Percentiles rank a stretch among this genome's conserved stretches.
Evolutionary conservation across 2,329 filamentous ascomycete species (phyloP).

Genomic region (Colletotrichum lupini): DNA sequence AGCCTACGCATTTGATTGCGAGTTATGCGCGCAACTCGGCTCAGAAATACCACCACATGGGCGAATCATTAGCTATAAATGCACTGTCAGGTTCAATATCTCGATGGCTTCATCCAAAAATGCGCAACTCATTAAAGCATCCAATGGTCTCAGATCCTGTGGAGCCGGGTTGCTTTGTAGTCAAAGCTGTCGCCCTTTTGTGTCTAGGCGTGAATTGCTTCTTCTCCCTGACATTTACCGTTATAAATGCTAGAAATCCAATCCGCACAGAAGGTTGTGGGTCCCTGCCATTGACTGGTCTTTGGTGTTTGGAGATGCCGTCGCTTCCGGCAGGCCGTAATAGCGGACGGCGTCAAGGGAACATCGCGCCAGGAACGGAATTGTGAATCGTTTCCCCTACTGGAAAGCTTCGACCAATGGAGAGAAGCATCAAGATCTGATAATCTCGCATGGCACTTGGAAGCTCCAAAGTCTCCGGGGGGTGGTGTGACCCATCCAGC

Average conservation of each 20-base stretch:
- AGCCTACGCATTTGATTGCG: slow-evolving; percentile 11
- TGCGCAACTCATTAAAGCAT: neutral
- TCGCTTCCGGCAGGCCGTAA: neutral
- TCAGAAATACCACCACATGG: neutral
- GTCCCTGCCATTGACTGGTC: neutral
- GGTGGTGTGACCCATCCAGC: slow-evolving; percentile 7
- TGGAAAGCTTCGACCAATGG: slow-evolving; percentile 30
- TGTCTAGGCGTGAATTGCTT: neutral
- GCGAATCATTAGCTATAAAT: neutral
- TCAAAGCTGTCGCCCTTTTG: neutral
- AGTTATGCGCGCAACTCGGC: slow-evolving; percentile 12
- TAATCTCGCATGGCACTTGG: slow-evolving; percentile 24
- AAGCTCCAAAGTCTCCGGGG: neutral
- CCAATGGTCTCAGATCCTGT: neutral
- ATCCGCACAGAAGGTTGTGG: neutral
- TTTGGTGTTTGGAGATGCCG: neutral
- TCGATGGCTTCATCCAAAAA: neutral
- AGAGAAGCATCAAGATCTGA: slow-evolving; percentile 26
- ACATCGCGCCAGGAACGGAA: slow-evolving; percentile 23
- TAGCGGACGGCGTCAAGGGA: neutral
- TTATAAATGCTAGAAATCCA: neutral
- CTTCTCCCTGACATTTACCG: neutral
- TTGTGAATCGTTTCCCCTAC: neutral
- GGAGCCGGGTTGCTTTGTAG: no score
- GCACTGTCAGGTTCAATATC: neutral